A percentile compares a stretch with the other conserved stretches of the same genome.
Evolutionary conservation across 495 filamentous ascomycete genomes (phyloP).

Genomic region (Amphirosellinia nigrospora): DNA sequence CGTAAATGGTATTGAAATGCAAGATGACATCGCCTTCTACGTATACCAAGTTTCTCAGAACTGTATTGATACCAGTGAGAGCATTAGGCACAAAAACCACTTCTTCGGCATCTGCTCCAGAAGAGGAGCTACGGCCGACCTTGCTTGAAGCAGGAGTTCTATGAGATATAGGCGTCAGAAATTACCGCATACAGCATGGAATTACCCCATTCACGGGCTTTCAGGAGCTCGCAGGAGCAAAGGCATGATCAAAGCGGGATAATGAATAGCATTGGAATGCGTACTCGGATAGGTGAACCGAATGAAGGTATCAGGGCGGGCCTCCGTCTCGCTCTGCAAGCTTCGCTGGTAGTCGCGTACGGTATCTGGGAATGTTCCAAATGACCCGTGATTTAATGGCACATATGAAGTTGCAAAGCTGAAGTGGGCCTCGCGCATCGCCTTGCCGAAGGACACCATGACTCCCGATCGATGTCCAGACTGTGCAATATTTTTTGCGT

Average conservation of each 20-base stretch:
- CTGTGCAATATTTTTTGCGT: constrained; percentile 16
- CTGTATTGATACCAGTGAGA: constrained; percentile 78
- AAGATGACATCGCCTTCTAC: constrained; percentile 64
- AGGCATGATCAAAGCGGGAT: neutral
- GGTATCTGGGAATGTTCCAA: constrained; percentile 43
- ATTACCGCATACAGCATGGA: neutral
- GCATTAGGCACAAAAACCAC: constrained; percentile 81
- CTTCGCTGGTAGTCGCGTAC: constrained; percentile 40
- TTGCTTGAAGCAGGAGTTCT: constrained; percentile 61
- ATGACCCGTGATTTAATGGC: constrained; percentile 51
- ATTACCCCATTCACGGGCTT: neutral
- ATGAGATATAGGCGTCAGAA: neutral
- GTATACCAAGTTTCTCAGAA: constrained; percentile 72
- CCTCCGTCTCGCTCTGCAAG: constrained; percentile 41
- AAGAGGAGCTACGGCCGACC: constrained; percentile 62
- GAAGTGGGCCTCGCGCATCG: constrained; percentile 46
- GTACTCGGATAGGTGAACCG: constrained; percentile 59
- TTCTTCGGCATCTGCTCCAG: constrained; percentile 66
- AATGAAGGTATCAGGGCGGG: constrained; percentile 50
- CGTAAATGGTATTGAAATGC: constrained; percentile 79
- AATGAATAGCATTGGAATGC: neutral
- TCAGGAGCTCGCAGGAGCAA: neutral
- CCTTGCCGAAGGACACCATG: constrained; percentile 38
- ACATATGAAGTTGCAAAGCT: constrained; percentile 43
- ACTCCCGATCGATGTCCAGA: constrained; percentile 4